phyloP scores from a whole-genome alignment of 2,329 filamentous ascomycete genomes.

The Fusarium graminum region DNA sequence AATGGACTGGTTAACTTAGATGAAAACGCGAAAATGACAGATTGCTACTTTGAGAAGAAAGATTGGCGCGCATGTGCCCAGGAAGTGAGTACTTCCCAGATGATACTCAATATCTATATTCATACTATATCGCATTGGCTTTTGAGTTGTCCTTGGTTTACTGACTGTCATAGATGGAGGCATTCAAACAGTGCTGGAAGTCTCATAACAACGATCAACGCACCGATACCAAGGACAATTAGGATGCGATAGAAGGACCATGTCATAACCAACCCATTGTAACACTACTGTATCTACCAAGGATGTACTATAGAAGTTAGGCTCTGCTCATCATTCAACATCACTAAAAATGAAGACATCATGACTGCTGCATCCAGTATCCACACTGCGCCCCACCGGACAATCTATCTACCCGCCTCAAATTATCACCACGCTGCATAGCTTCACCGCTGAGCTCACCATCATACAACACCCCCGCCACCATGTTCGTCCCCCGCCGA shows the following conservation, averaged over 20 bases:
- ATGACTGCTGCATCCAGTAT: constrained; percentile 9
- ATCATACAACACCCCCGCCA: constrained; percentile 1
- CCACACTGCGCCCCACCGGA: constrained; percentile 32
- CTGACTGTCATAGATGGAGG: constrained; percentile 77
- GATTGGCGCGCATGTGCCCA: constrained; percentile 92
- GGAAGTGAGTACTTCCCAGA: constrained; percentile 74
- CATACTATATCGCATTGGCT: background rate
- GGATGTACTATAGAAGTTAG: constrained; percentile 3
- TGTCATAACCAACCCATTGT: background rate
- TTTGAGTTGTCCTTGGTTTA: background rate
- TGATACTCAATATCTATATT: rapidly evolving
- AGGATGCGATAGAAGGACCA: background rate
- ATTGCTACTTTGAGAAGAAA: constrained; percentile 96
- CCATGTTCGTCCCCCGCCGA: constrained; percentile 50
- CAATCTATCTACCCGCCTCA: constrained; percentile 37
- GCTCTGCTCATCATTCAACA: background rate
- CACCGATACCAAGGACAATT: constrained; percentile 79
- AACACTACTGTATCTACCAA: constrained; percentile 11
- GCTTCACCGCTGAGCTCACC: constrained; percentile 3
- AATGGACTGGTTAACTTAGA: constrained; percentile 62
- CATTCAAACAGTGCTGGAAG: constrained; percentile 93
- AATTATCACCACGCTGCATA: constrained; percentile 19
- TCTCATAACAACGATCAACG: constrained; percentile 86
- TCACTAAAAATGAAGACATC: constrained; percentile 25
- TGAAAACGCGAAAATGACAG: constrained; percentile 90